Evolutionary conservation across 768 basidiomycete species (phyloP).

Genomic region (Podaxis sp.): DNA sequence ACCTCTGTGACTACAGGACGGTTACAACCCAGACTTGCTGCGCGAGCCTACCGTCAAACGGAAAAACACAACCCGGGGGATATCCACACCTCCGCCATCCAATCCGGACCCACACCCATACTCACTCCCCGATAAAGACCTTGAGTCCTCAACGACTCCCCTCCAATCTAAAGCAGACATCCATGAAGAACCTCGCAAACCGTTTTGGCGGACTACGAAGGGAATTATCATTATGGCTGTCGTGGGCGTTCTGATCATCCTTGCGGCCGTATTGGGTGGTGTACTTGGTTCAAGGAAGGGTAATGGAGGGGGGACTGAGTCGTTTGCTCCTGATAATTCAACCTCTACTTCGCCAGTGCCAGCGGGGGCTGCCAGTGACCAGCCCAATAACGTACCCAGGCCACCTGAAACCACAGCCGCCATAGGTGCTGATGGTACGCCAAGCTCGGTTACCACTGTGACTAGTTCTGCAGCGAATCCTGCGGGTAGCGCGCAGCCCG

Average conservation of each 20-base stretch:
- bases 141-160: conserved; percentile 1
- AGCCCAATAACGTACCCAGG: too few relatives aligned
- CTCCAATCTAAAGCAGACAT: conserved; percentile 28
- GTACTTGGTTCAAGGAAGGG: conserved; percentile 47
- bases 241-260: conserved; percentile 23
- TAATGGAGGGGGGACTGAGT: too few relatives aligned
- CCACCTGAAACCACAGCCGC: too few relatives aligned
- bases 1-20: conserved; percentile 18
- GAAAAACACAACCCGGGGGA: conserved; percentile 1
- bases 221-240: conserved; percentile 27
- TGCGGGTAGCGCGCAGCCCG: too few relatives aligned
- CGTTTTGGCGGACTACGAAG: conserved; percentile 44
- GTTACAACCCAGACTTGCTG: conserved; percentile 27
- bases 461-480: too few relatives aligned
- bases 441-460: too few relatives aligned
- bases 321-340: too few relatives aligned
- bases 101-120: conserved; percentile 15
- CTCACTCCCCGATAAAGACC: conserved; percentile 4
- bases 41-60: conserved; percentile 14
- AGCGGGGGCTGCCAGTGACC: too few relatives aligned
- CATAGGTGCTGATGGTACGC: too few relatives aligned
- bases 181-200: conserved; percentile 30
- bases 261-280: conserved; percentile 54
- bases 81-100: conserved; percentile 14
- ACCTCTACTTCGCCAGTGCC: too few relatives aligned